A percentile compares a stretch with the other conserved stretches of the same genome.
Conservation (phyloP, 202 grass and related monocot genomes). For the Carex arenaria region DNA sequence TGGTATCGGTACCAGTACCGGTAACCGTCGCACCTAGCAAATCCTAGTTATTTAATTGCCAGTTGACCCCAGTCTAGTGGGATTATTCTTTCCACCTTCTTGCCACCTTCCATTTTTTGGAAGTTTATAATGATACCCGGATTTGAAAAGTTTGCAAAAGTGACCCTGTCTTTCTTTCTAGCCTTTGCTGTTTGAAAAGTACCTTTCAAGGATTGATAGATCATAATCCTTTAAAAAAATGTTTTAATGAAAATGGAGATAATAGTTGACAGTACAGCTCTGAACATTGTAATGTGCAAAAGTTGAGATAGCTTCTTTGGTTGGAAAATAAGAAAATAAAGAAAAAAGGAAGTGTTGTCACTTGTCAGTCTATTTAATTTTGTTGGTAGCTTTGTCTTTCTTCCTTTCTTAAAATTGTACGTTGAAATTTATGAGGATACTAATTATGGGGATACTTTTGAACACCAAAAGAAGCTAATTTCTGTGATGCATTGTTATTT, state of each 20-base stretch:
- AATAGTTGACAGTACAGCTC: not conserved
- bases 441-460: not conserved
- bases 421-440: not conserved
- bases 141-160: not conserved
- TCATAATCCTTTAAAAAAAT: not conserved
- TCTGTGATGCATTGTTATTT: not conserved
- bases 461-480: not conserved
- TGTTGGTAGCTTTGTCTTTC: not conserved
- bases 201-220: not conserved
- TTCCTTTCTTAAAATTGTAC: not conserved
- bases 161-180: slow-evolving; percentile 8
- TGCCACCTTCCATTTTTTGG: not conserved
- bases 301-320: not conserved
- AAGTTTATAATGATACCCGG: not conserved
- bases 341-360: not conserved
- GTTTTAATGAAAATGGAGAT: not conserved
- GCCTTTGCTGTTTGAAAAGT: slow-evolving; percentile 11
- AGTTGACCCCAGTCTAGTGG: slow-evolving; percentile 36
- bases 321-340: not conserved
- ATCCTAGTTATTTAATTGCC: slow-evolving; percentile 20
- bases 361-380: not conserved
- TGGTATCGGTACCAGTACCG: slow-evolving; percentile 6
- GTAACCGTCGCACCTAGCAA: slow-evolving; percentile 28
- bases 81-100: slow-evolving; percentile 1
- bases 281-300: not conserved